These are phyloP conservation scores for Aeminium ludgeri DNA, from an alignment of 495 filamentous ascomycete genomes.

Conservation along the genomic window DNA sequence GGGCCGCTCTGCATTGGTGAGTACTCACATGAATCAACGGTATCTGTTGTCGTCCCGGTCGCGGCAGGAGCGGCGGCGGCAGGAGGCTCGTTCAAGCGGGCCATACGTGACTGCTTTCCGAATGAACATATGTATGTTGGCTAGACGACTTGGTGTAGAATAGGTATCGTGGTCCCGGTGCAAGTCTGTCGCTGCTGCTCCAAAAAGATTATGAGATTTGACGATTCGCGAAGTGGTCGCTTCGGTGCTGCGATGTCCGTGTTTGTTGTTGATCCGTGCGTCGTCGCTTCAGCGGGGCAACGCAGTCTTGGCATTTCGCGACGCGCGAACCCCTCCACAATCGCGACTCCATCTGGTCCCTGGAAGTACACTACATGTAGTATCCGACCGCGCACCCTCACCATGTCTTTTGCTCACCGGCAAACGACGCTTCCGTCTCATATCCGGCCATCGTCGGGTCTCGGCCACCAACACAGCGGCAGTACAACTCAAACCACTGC, in stretches of 20 bases:
- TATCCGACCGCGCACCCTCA: no score
- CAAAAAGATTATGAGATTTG: not conserved
- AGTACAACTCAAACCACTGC: conserved; percentile 54
- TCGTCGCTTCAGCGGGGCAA: not conserved
- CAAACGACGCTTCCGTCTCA: conserved; percentile 37
- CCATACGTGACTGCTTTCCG: conserved; percentile 40
- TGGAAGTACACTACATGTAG: no score
- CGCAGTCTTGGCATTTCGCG: not conserved
- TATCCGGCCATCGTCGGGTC: conserved; percentile 42
- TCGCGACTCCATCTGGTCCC: no score
- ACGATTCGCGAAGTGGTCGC: not conserved
- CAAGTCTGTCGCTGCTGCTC: not conserved
- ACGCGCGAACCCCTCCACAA: not conserved
- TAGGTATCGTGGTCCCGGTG: not conserved
- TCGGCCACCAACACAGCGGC: conserved; percentile 29
- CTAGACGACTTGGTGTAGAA: not conserved
- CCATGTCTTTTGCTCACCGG: conserved; percentile 43
- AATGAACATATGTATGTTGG: not conserved
- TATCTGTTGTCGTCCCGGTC: conserved; percentile 38
- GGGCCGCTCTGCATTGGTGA: not conserved
- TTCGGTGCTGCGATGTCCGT: not conserved
- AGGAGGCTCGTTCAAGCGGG: conserved; percentile 72
- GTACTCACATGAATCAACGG: conserved; percentile 62
- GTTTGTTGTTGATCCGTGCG: not conserved
- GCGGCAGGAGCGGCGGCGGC: conserved; percentile 22